Percentiles rank a stretch among this genome's conserved stretches.
Conservation (phyloP, 192 early-diverging fungal species). For the Backusella parvicylindrica region DNA sequence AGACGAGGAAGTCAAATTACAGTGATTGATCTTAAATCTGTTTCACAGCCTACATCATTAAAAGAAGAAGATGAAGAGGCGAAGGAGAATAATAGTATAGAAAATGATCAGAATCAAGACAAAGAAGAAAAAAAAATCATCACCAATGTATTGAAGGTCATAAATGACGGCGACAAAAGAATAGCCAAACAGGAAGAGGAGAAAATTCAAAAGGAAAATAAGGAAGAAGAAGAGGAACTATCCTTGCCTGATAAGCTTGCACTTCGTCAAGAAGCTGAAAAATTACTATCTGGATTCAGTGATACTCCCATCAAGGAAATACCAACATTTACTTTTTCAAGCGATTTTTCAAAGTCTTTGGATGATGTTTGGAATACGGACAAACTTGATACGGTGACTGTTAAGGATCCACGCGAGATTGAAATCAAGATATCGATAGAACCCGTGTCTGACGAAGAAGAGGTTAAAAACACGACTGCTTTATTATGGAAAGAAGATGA, state of each 20-base stretch:
- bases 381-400: neutral
- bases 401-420: constrained; percentile 2
- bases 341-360: constrained; percentile 14
- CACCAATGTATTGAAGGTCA: neutral
- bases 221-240: neutral
- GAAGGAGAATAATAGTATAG: neutral
- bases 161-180: neutral
- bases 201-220: neutral
- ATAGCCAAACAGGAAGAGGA: neutral
- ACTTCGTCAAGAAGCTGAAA: neutral
- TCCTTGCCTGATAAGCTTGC: neutral
- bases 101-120: neutral
- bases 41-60: neutral
- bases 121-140: neutral
- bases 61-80: neutral
- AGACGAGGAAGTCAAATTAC: neutral
- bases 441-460: neutral
- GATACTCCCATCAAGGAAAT: neutral
- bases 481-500: constrained; percentile 38
- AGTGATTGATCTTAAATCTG: neutral
- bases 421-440: neutral
- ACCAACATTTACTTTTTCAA: neutral
- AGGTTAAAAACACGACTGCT: constrained; percentile 16
- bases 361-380: constrained; percentile 4
- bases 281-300: neutral